Conservation (phyloP, 331 rosid species). For the Ulmus americana region DNA sequence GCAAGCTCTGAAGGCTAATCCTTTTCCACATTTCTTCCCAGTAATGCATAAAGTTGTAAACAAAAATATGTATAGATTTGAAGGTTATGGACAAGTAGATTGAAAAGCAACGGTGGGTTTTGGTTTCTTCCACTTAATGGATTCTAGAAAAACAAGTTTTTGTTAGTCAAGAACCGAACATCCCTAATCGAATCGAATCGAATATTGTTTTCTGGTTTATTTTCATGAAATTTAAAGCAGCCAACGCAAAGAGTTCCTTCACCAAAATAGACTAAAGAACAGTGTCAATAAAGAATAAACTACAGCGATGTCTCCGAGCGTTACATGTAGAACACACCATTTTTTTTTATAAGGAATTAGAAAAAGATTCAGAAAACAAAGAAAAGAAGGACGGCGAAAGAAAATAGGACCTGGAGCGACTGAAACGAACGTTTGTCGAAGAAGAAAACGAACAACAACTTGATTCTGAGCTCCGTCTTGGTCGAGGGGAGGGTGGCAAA, state of each 20-base stretch:
- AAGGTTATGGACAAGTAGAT: too few species aligned
- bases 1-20: too few species aligned
- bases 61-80: too few species aligned
- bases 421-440: constrained; percentile 12
- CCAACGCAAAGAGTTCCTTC: background rate
- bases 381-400: background rate
- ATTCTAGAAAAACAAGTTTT: background rate
- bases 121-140: too few species aligned
- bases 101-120: too few species aligned
- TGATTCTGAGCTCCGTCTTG: background rate
- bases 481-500: background rate
- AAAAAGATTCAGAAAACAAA: background rate
- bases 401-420: constrained; percentile 22
- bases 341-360: background rate
- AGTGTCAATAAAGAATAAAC: background rate
- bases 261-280: background rate
- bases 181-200: constrained; percentile 6
- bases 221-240: background rate
- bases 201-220: background rate
- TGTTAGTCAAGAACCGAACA: background rate
- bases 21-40: too few species aligned
- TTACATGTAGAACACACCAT: background rate
- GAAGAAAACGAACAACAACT: background rate
- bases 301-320: background rate
- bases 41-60: too few species aligned